Base-by-base conservation (phyloP, 2,329 filamentous ascomycete genomes). In the Fusarium xyrophilum region DNA sequence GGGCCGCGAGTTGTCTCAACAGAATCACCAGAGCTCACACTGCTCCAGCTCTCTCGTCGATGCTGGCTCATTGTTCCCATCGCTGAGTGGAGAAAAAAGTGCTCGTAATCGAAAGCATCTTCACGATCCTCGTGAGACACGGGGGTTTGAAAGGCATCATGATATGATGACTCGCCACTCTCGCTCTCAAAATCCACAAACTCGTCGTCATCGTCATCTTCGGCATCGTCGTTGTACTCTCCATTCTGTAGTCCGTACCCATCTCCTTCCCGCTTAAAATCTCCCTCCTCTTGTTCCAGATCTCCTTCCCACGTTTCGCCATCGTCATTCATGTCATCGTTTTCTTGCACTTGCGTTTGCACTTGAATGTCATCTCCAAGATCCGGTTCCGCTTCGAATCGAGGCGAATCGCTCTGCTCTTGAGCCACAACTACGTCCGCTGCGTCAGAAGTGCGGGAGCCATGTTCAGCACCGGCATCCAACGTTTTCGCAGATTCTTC, bases 61-160 rank as follows among this genome's bases (percentile, higher is more conserved):
- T 72, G 73, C 36, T 82, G 79, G 69, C 86, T 89, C 74, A 93
- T 89, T 5, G 86, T 93, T 9, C 93, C 93, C 86, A 97, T 90
- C 14, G 93, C 93, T 70, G 93, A 97, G 77, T 97, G 93, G 17
- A 97, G 84, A 78, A 97, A 97, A 80, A 97, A 97, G 76, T 97
- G 90, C 77, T 97, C 92, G 67, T 98, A 98, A 77, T 98, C 95
- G 74, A 98, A 98, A 2, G 94, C 94, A 78, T 98, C 95, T 70
- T 94, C 90, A 23, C 95, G 91, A 77, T 97, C 93, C 80, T 98
- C 95, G 74, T 98, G 95, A 1, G 93, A 93, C 9, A 91, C 80
- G 12, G 86, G 85, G 53, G 87, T 84, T 56, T 87, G 83, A 48
- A 84, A 77, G 0, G 85, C 82, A 70, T 89, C 88, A 71, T 90